Evolutionary conservation across 441 rosid species (phyloP).

Genomic region (Euphorbia schlechtendalii): DNA sequence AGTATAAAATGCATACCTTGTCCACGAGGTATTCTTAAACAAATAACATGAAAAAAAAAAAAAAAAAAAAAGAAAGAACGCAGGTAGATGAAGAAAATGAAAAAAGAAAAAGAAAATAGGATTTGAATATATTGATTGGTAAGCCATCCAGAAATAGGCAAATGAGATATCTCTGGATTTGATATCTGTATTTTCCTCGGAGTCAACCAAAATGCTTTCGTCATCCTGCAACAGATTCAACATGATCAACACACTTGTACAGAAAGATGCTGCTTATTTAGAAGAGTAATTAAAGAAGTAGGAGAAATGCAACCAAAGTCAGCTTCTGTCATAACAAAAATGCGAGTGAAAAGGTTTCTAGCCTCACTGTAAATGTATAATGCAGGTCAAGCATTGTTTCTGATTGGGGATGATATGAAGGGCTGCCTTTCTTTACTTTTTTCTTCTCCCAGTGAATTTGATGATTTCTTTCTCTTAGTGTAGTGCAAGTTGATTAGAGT

Average conservation of each 20-base stretch:
- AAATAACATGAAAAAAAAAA: too few relatives aligned
- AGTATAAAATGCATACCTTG: constrained; percentile 18
- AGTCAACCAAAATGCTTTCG: constrained; percentile 12
- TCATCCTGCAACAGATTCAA: constrained; percentile 35
- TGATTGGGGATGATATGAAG: background rate
- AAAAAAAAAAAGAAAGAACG: too few relatives aligned
- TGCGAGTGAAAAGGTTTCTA: too few relatives aligned
- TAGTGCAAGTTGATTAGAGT: background rate
- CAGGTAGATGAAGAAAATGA: background rate
- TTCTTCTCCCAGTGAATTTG: too few relatives aligned
- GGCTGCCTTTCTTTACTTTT: background rate
- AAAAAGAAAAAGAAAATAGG: background rate
- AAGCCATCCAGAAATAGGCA: constrained; percentile 18
- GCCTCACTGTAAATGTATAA: too few relatives aligned
- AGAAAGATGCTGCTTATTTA: background rate
- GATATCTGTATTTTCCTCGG: constrained; percentile 45
- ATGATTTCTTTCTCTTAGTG: background rate
- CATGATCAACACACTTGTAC: background rate
- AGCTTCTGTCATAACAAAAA: too few relatives aligned
- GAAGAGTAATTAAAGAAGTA: too few relatives aligned
- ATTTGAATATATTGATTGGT: background rate
- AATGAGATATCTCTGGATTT: constrained; percentile 70
- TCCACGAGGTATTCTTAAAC: too few relatives aligned
- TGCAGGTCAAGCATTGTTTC: background rate
- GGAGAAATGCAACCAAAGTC: too few relatives aligned